Conservation (phyloP, 148 eudicot species). For the Rhododendron williamsianum region DNA sequence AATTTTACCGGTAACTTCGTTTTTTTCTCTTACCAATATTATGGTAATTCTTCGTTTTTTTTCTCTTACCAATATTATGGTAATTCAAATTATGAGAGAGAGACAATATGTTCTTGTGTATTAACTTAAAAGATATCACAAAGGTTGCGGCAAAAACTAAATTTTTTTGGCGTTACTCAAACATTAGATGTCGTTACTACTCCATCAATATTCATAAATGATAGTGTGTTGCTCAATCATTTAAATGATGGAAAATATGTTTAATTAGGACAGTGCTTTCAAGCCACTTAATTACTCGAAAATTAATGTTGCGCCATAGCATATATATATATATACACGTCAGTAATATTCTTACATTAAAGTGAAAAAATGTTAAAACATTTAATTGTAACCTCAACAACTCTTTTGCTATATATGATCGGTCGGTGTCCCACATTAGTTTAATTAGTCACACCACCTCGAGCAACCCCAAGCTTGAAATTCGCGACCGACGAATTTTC, state of each 20-base stretch:
- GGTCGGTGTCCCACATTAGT: neutral
- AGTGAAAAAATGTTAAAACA: neutral
- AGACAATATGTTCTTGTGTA: neutral
- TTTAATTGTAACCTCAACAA: no score
- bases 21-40: no score
- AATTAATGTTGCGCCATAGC: neutral
- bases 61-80: no score
- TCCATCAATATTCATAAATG: neutral
- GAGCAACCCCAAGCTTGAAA: neutral
- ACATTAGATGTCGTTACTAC: neutral
- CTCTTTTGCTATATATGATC: no score
- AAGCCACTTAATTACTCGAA: neutral
- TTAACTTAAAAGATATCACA: neutral
- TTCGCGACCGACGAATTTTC: neutral
- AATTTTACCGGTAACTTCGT: no score
- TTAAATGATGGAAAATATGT: neutral
- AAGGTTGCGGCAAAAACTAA: neutral
- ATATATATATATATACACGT: no score
- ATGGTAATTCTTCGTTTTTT: no score
- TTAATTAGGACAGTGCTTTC: neutral
- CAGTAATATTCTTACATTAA: neutral
- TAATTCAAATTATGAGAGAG: no score
- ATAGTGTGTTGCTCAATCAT: neutral
- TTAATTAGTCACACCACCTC: neutral
- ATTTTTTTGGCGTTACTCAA: neutral